A percentile compares a stretch with the other conserved stretches of the same genome.
Evolutionary conservation across 495 filamentous ascomycete species (phyloP).

Genomic region (Tuber calosporum): DNA sequence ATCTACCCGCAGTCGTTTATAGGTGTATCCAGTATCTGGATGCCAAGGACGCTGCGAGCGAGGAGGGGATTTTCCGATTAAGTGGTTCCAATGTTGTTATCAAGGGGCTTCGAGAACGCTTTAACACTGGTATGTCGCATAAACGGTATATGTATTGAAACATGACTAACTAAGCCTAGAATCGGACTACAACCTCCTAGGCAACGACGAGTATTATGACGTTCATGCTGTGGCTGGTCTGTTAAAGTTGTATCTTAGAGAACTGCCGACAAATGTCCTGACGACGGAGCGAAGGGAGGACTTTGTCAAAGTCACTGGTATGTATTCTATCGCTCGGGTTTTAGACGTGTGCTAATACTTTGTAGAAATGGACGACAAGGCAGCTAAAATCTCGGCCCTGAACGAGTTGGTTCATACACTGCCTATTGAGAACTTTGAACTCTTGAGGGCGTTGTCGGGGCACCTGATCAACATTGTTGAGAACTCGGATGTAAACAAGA

Average conservation of each 20-base stretch:
- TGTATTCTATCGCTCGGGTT: conserved; percentile 36
- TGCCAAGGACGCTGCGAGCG: conserved; percentile 68
- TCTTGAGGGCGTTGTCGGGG: conserved; percentile 72
- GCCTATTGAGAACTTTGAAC: conserved; percentile 67
- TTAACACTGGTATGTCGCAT: conserved; percentile 82
- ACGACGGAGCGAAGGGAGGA: conserved; percentile 85
- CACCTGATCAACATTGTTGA: conserved; percentile 86
- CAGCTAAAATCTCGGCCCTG: conserved; percentile 74
- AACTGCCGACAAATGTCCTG: conserved; percentile 82
- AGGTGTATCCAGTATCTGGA: conserved; percentile 91
- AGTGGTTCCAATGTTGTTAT: conserved; percentile 92
- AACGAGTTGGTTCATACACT: conserved; percentile 76
- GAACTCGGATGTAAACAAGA: conserved; percentile 87
- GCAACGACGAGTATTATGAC: conserved; percentile 81
- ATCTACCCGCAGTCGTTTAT: conserved; percentile 91
- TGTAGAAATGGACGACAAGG: conserved; percentile 58
- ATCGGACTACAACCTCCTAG: conserved; percentile 82
- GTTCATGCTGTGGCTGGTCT: conserved; percentile 93
- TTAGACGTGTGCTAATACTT: conserved; percentile 16
- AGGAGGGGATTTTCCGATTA: conserved; percentile 94
- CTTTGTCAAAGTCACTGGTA: conserved; percentile 78
- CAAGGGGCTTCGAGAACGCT: conserved; percentile 80
- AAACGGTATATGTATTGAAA: conserved; percentile 5
- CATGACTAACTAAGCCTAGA: conserved; percentile 46
- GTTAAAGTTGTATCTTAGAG: conserved; percentile 87